These are phyloP conservation scores for Epichloe aotearoae DNA, from an alignment of 2,329 filamentous ascomycete species.

Conservation along the genomic window DNA sequence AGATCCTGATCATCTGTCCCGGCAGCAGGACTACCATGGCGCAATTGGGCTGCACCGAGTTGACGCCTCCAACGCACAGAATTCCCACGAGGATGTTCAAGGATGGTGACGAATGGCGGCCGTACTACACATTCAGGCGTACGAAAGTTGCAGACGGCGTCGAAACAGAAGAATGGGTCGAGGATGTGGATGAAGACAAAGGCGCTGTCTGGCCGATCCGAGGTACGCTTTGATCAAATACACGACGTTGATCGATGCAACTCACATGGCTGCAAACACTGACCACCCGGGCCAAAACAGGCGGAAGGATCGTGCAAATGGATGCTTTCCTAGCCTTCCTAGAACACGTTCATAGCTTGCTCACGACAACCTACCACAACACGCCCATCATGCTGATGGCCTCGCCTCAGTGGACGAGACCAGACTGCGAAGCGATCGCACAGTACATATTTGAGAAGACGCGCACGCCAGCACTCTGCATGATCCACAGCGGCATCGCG, in stretches of 20 bases:
- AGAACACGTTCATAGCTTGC: constrained; percentile 76
- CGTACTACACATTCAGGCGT: constrained; percentile 62
- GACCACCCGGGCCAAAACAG: constrained; percentile 18
- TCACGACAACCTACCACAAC: constrained; percentile 90
- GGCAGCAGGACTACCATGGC: constrained; percentile 85
- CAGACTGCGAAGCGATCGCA: constrained; percentile 75
- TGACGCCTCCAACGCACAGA: constrained; percentile 78
- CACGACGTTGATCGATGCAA: neutral
- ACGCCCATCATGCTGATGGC: constrained; percentile 85
- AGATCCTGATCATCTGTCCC: constrained; percentile 59
- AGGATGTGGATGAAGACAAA: constrained; percentile 77
- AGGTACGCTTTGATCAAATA: constrained; percentile 24
- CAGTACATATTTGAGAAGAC: constrained; percentile 97
- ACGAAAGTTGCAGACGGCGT: constrained; percentile 37
- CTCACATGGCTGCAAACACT: neutral
- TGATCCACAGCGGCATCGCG: constrained; percentile 81
- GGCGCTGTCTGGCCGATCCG: constrained; percentile 80
- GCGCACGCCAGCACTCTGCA: constrained; percentile 79
- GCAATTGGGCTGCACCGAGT: constrained; percentile 78
- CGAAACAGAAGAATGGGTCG: constrained; percentile 61
- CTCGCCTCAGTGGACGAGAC: constrained; percentile 79
- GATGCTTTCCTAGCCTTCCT: constrained; percentile 85
- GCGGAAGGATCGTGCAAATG: constrained; percentile 81
- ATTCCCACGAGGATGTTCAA: constrained; percentile 92
- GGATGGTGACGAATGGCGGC: constrained; percentile 63